Base-by-base conservation (phyloP, 2,329 filamentous ascomycete genomes). In the Neonectria magnoliae region DNA sequence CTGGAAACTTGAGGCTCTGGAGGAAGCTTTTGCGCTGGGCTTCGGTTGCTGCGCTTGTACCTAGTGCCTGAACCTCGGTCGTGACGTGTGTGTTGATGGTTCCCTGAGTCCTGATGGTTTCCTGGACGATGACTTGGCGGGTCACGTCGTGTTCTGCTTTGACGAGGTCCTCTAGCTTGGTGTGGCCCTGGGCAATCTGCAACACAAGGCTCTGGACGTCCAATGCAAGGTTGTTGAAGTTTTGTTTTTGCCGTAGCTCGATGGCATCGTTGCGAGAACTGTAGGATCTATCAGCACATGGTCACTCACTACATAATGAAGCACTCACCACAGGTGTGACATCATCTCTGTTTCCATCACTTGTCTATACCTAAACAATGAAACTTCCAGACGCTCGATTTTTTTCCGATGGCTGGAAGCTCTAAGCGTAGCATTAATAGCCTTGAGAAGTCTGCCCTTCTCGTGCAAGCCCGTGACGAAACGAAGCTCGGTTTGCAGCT, bases 341-440 rank as follows among this genome's bases (percentile, higher is more conserved):
- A 67, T 10, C 2, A 69, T 11, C 11, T 62, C 29, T 1, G 14
- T 53, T 18, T 68, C 53, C 48, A 69, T 55, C 5, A 63, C 33
- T 9, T 60, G 25, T 13, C 14, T 51, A 13, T 58, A 9, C 9
- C 36, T 60, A 5, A 18, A 18, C 10, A 64, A 18, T 11, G 33
- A 36, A 4, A 29, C 3, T 1, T 59, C 38, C 5, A 69, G 18
- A 0, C 47, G 41, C 9, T 66, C 54, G 9, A 68, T 56, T n/a
- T 60, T 66, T 25, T 42, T 61, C 11, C 44, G 45, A 27, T 60
- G 58, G 13, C 31, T 25, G 8, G n/a, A 44, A 0, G 61, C 45
- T 27, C 41, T 58, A 8, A 60, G 1, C 3, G 33, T 18, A 18
- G 51, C 47, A 2, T 18, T 9, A 2, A 56, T 7, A 1, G 54